Evolutionary conservation across 352 stramenopile species (phyloP), one percentile per base, ranked within the genome.

Genomic region (Pythium pyrilobum): DNA sequence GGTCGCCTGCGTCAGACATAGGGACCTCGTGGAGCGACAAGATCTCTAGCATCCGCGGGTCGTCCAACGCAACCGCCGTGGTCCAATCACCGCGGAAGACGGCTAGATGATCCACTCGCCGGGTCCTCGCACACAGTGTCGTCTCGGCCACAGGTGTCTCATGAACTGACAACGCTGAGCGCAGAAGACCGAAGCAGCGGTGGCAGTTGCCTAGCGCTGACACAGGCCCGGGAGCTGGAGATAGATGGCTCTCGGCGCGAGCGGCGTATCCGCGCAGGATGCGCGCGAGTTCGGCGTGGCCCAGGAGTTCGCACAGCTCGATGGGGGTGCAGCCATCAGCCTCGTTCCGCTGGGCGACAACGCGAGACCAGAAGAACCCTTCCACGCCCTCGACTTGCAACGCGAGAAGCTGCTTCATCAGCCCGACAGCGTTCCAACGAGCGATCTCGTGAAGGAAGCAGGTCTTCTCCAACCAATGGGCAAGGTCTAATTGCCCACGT

Each of bases 361-460:
- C 3, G n/a, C 31, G 9, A 27, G 37, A 29, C 50, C 42, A 51
- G 46, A 31, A 2, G 0, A 1, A 2, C 16, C 24, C 25, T 16
- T 27, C 15, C 5, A n/a, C n/a, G n/a, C n/a, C 27, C 10, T 16
- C 1, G 13, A 32, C 24, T 32, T 23, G 8, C 7, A 6, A 3
- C 16, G 34, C 32, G 9, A 25, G 8, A 2, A 55, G 36, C 20
- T 34, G 28, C 24, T 49, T 25, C 31, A 49, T 37, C 4, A 80
- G 16, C 1, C n/a, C 24, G 25, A 69, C 12, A 5, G 71, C 66
- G 54, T 84, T 81, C 66, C 66, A 82, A 5, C 59, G 59, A 6
- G 56, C 66, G 11, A 71, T 48, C 9, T 27, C 16, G 18, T 66
- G 52, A 16, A 81, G 27, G 11, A 74, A 21, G 2, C 4, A 11